Evolutionary conservation across 2,329 filamentous ascomycete species (phyloP).

Genomic region (Trichoderma arundinaceum): DNA sequence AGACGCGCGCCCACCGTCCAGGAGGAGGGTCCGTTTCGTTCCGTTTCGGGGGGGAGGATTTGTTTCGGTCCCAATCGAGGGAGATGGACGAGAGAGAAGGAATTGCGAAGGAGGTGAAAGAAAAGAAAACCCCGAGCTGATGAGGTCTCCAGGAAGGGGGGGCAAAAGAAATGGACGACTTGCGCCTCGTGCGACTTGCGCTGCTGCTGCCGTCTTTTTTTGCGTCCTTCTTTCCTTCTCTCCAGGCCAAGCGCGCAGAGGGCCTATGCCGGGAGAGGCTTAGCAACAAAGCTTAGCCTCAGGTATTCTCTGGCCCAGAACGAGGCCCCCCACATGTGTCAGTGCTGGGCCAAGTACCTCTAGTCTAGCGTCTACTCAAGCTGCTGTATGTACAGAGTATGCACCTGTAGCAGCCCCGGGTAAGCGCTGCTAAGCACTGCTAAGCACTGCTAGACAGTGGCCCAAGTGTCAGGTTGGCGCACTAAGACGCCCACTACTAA

Average conservation of each 20-base stretch:
- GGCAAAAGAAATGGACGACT: conserved; percentile 13
- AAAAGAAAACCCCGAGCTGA: too few species aligned
- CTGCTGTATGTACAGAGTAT: too few species aligned
- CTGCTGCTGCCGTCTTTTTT: conserved; percentile 19
- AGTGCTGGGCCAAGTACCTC: too few species aligned
- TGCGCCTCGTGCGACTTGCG: conserved; percentile 18
- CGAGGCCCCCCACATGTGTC: too few species aligned
- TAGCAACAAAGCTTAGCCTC: conserved; percentile 23
- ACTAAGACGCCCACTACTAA: too few species aligned
- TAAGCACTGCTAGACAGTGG: too few species aligned
- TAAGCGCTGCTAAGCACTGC: too few species aligned
- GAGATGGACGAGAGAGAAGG: too few species aligned
- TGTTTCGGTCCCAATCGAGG: background rate
- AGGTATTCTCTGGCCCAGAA: background rate
- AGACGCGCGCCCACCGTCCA: conserved; percentile 5
- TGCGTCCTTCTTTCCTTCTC: conserved; percentile 17
- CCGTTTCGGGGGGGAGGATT: background rate
- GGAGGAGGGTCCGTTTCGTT: conserved; percentile 1
- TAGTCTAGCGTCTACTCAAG: too few species aligned
- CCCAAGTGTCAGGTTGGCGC: too few species aligned
- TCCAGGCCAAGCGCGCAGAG: background rate
- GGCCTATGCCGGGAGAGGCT: conserved; percentile 18
- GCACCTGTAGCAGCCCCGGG: too few species aligned
- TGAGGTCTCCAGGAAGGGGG: conserved; percentile 4
- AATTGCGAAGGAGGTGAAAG: background rate